Evolutionary conservation across 352 stramenopile genomes (phyloP).

Genomic region (Phytophthora sp.): DNA sequence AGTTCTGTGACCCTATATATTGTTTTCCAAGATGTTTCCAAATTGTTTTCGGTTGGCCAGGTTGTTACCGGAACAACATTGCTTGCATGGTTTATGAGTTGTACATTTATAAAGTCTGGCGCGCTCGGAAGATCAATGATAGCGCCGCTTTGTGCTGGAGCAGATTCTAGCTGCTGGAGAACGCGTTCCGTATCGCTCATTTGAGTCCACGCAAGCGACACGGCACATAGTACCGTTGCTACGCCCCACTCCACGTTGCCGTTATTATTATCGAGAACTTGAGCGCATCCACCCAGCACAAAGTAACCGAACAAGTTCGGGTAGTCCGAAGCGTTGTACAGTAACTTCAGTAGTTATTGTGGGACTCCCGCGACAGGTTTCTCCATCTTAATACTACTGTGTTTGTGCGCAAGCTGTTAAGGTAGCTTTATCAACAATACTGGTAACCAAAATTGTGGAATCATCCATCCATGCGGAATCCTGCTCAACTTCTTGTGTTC

Average conservation of each 20-base stretch:
- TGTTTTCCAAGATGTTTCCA: neutral
- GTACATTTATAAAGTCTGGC: neutral
- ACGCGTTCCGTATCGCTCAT: neutral
- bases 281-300: neutral
- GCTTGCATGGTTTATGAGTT: neutral
- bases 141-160: neutral
- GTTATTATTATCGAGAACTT: neutral
- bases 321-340: neutral
- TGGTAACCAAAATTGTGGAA: neutral
- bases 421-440: neutral
- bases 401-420: neutral
- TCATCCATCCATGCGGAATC: neutral
- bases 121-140: neutral
- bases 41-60: neutral
- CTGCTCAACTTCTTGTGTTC: neutral
- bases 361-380: neutral
- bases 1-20: neutral
- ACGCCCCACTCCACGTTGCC: neutral
- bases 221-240: neutral
- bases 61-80: neutral
- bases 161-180: neutral
- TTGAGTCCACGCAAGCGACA: neutral
- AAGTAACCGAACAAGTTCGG: neutral
- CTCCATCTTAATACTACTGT: neutral
- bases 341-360: neutral